Base-by-base conservation (phyloP, 257 asterid genomes). In the Galeopsis tetrahit region DNA sequence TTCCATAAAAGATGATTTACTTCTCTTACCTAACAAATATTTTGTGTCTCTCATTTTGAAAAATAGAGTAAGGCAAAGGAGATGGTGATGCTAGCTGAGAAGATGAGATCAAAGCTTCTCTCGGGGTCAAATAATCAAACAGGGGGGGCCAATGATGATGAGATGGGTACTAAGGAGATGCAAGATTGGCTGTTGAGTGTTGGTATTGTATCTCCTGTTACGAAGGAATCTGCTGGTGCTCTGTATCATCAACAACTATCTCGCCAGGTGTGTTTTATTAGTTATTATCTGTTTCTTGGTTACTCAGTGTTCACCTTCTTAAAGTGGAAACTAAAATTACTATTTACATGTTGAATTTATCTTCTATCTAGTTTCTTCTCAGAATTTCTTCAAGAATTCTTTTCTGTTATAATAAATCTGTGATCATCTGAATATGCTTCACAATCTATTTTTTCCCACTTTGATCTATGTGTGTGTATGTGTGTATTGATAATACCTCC, bases 201-300 rank as follows among this genome's bases (percentile, higher is more conserved):
- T 58, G 99, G 99, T 80, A 95, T 95, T 70, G 89, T 78, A 62
- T 95, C 99, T 66, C 99, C 99, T 15, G 99, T 95, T 75, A 95
- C 99, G 36, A 95, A 87, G 88, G 99, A 95, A 78, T 79, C 98
- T 35, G 99, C 99, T 32, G 99, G 99, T 72, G 99, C 98, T 55
- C 81, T 95, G 83, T 95, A 95, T 79, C 99, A 95, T 83, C 99
- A 95, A 73, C 99, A 95, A 78, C 82, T 95, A 55, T 91, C 98
- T 66, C 95, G 99, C 39, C 99, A 94, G 96, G 98, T 92, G 66
- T 74, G 75, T 69, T 13, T 59, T 69, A 13, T 75, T 55, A 48
- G 58, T 72, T 46, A 13, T 33, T 62, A 14, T 63, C 33, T 34
- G 13, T 46, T 2, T 68, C 44, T 51, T 39, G 66, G 55, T 63